Percentiles rank a stretch among this genome's conserved stretches.
Evolutionary conservation across 2,329 filamentous ascomycete species (phyloP).

Genomic region (Phyllachora maydis): DNA sequence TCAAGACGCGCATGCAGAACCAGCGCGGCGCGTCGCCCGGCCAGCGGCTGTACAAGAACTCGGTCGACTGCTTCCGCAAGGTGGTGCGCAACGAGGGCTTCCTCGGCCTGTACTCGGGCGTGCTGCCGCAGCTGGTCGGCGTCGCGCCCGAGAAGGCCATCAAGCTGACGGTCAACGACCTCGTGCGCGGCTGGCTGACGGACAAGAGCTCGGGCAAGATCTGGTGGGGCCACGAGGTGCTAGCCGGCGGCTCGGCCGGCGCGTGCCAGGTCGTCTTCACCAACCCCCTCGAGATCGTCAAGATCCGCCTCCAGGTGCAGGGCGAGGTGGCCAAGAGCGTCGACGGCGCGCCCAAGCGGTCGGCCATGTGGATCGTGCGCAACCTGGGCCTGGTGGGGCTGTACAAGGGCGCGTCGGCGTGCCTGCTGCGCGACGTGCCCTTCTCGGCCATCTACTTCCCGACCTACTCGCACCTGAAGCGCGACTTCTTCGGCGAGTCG

Average conservation of each 20-base stretch:
- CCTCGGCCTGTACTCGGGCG: constrained; percentile 78
- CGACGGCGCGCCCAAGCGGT: constrained; percentile 66
- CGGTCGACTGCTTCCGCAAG: constrained; percentile 83
- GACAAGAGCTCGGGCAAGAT: constrained; percentile 62
- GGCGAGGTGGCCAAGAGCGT: constrained; percentile 82
- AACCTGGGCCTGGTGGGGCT: constrained; percentile 86
- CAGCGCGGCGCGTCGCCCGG: constrained; percentile 70
- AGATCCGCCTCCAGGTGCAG: constrained; percentile 94
- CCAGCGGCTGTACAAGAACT: constrained; percentile 89
- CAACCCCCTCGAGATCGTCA: constrained; percentile 96
- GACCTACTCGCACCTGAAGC: constrained; percentile 85
- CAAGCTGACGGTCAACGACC: constrained; percentile 94
- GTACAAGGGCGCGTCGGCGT: constrained; percentile 93
- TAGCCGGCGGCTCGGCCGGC: constrained; percentile 79
- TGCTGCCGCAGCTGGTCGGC: constrained; percentile 85
- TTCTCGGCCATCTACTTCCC: constrained; percentile 99
- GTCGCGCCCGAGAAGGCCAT: constrained; percentile 99
- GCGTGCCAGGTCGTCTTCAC: constrained; percentile 97
- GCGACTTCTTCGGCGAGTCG: constrained; percentile 81
- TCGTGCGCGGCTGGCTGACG: constrained; percentile 59
- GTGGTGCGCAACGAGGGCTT: constrained; percentile 86
- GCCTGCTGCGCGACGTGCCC: constrained; percentile 84
- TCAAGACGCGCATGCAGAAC: constrained; percentile 98
- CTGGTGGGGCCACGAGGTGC: constrained; percentile 46
- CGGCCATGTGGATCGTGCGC: constrained; percentile 92